phyloP scores from a whole-genome alignment of 1,139 yeast species.

The Debaryomycetaceae sp. region DNA sequence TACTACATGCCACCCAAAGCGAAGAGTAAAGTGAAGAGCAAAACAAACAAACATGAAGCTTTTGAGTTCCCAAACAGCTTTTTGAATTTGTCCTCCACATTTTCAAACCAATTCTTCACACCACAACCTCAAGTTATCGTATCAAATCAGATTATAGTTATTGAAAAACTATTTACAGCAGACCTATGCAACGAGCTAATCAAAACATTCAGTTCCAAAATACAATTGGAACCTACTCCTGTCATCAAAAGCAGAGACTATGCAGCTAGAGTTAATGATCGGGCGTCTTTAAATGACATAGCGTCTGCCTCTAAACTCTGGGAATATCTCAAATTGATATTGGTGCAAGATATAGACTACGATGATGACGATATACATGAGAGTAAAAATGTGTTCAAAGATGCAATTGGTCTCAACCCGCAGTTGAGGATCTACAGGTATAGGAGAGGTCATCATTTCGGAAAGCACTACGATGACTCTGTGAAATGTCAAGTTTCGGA shows the following conservation, averaged over 20 bases:
- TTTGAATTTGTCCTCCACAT: conserved; percentile 16
- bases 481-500: conserved; percentile 31
- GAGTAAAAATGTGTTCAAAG: conserved; percentile 23
- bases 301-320: conserved; percentile 42
- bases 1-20: neutral
- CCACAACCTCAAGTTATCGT: conserved; percentile 32
- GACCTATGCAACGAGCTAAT: conserved; percentile 46
- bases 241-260: conserved; percentile 48
- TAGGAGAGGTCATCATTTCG: conserved; percentile 57
- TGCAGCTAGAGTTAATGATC: conserved; percentile 60
- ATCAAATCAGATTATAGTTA: conserved; percentile 45
- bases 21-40: conserved; percentile 4
- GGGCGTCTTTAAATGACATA: conserved; percentile 41
- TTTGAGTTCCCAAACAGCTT: conserved; percentile 30
- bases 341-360: conserved; percentile 29
- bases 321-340: conserved; percentile 34
- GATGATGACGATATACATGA: conserved; percentile 26
- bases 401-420: conserved; percentile 54
- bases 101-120: conserved; percentile 25
- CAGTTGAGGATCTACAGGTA: conserved; percentile 58
- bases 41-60: conserved; percentile 1
- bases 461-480: conserved; percentile 62
- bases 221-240: conserved; percentile 48
- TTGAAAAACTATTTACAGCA: conserved; percentile 41
- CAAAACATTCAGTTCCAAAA: conserved; percentile 26